These are phyloP conservation scores for Xylogone sp. DNA, from an alignment of 2,329 filamentous ascomycete species.

Conservation along the genomic window DNA sequence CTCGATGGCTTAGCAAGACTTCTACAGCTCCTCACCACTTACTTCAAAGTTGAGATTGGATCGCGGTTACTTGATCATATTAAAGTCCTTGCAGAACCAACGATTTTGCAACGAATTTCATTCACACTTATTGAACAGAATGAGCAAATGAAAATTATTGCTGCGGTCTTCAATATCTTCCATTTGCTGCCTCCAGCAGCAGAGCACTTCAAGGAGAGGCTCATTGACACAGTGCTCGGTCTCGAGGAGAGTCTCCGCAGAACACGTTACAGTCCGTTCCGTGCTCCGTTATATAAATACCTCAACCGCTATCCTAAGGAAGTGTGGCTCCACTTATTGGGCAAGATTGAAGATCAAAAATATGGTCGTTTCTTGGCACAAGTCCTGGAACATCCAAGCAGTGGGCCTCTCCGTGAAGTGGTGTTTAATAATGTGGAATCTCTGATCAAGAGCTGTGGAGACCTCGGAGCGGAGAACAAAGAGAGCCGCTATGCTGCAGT, in stretches of 20 bases:
- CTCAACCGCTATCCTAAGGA: conserved; percentile 91
- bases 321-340: conserved; percentile 75
- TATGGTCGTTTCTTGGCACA: conserved; percentile 92
- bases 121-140: conserved; percentile 95
- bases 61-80: conserved; percentile 90
- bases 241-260: conserved; percentile 81
- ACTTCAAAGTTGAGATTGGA: conserved; percentile 99
- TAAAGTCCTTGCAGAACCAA: conserved; percentile 80
- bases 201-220: conserved; percentile 82
- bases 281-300: conserved; percentile 85
- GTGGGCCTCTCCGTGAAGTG: conserved; percentile 68
- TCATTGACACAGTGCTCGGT: conserved; percentile 87
- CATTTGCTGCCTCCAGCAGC: conserved; percentile 90
- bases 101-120: conserved; percentile 79
- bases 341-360: conserved; percentile 75
- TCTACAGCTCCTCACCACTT: conserved; percentile 88
- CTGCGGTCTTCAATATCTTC: conserved; percentile 94
- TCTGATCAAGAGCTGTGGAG: conserved; percentile 65
- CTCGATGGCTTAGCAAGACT: conserved; percentile 88
- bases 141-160: conserved; percentile 87
- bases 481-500: conserved; percentile 67
- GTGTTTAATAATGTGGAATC: conserved; percentile 70
- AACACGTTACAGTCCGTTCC: conserved; percentile 88
- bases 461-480: conserved; percentile 59
- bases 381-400: conserved; percentile 72